phyloP scores from a whole-genome alignment of 2,329 filamentous ascomycete species.

The Scleromitrula shiraiana region DNA sequence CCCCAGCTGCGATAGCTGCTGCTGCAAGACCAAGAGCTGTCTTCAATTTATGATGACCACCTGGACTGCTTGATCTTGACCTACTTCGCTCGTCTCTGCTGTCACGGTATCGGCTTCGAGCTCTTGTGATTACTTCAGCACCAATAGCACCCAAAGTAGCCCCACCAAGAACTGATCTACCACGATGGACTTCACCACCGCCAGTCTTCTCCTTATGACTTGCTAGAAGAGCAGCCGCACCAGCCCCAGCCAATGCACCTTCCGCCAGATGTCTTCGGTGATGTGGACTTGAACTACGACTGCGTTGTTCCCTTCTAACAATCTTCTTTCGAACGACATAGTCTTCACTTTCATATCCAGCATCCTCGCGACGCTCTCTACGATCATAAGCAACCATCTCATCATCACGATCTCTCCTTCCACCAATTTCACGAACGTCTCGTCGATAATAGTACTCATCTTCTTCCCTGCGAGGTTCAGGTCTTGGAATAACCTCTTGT shows the following conservation, averaged over 20 bases:
- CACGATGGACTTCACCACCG: conserved; percentile 23
- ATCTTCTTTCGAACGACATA: conserved; percentile 33
- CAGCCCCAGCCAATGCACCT: conserved; percentile 57
- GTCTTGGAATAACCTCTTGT: conserved; percentile 15
- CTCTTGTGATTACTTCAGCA: conserved; percentile 51
- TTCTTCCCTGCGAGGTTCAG: conserved; percentile 24
- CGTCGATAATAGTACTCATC: conserved; percentile 32
- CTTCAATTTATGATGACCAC: conserved; percentile 42
- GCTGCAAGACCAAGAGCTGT: conserved; percentile 56
- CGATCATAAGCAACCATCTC: conserved; percentile 32
- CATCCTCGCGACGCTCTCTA: conserved; percentile 32
- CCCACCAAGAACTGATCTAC: conserved; percentile 35
- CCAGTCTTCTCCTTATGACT: conserved; percentile 41
- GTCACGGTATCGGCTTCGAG: conserved; percentile 53
- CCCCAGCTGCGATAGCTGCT: conserved; percentile 54
- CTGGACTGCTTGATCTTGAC: conserved; percentile 27
- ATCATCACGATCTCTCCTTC: conserved; percentile 21
- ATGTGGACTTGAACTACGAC: conserved; percentile 40
- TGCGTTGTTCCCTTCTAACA: conserved; percentile 40
- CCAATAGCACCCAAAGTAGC: conserved; percentile 56
- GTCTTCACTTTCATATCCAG: conserved; percentile 38
- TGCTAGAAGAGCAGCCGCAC: conserved; percentile 49
- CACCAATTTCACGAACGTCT: conserved; percentile 25
- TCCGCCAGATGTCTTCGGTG: conserved; percentile 54
- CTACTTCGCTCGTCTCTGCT: conserved; percentile 35